Conservation (phyloP, 2,329 filamentous ascomycete species). For the Stagonosporopsis vannaccii region DNA sequence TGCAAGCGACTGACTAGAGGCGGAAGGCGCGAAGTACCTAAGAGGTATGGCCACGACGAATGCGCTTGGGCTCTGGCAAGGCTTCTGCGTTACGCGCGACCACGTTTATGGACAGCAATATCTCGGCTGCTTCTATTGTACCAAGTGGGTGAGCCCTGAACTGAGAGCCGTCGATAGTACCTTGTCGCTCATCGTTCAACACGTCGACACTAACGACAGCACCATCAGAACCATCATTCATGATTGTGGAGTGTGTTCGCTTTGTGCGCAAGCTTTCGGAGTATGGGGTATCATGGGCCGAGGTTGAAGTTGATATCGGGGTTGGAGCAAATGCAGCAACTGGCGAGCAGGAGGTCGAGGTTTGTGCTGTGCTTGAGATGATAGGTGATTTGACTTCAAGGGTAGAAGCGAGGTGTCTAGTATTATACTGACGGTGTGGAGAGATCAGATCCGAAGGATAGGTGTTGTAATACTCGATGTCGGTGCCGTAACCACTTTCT, state of each 20-base stretch:
- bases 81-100: slow-evolving; percentile 26
- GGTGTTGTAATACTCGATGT: slow-evolving; percentile 50
- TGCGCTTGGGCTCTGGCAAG: slow-evolving; percentile 36
- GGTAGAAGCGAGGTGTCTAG: slow-evolving; percentile 45
- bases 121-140: slow-evolving; percentile 43
- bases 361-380: slow-evolving; percentile 15
- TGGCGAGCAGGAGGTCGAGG: slow-evolving; percentile 21
- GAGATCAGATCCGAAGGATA: slow-evolving; percentile 51
- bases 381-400: slow-evolving; percentile 44
- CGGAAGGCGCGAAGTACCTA: slow-evolving; percentile 13
- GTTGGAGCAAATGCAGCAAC: slow-evolving; percentile 6
- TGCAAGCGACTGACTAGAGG: background rate
- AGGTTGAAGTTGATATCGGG: slow-evolving; percentile 21
- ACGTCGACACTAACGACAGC: background rate
- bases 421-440: slow-evolving; percentile 39
- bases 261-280: slow-evolving; percentile 28
- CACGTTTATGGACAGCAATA: slow-evolving; percentile 43
- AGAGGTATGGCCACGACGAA: slow-evolving; percentile 37
- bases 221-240: background rate
- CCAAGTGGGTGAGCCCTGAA: background rate
- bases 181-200: background rate
- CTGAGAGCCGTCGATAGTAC: too few relatives aligned
- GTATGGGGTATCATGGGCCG: slow-evolving; percentile 20
- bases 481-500: slow-evolving; percentile 53
- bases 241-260: slow-evolving; percentile 39